A percentile compares a stretch with the other conserved stretches of the same genome.
Evolutionary conservation across 1,284 basidiomycete species (phyloP).

Genomic region (Phellinidium pouzarii): DNA sequence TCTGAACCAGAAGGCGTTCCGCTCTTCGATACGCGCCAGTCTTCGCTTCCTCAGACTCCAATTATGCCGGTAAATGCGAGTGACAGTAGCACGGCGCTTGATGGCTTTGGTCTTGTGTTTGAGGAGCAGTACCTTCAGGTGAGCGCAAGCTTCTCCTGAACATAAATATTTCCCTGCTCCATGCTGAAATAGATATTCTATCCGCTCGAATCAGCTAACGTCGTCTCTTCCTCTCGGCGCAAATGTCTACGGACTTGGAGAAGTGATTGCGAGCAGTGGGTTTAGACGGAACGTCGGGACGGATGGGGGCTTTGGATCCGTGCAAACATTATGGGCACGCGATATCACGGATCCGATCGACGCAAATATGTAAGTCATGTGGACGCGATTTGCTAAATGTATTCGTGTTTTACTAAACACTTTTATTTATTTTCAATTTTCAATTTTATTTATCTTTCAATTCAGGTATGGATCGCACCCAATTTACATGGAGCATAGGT

Average conservation of each 20-base stretch:
- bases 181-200: conserved; percentile 38
- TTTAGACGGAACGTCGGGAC: conserved; percentile 56
- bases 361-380: conserved; percentile 46
- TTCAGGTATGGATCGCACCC: conserved; percentile 65
- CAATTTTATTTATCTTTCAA: conserved; percentile 7
- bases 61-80: conserved; percentile 40
- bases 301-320: conserved; percentile 45
- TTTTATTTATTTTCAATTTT: conserved; percentile 10
- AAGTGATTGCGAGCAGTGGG: conserved; percentile 61
- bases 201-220: conserved; percentile 40
- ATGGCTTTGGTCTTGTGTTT: conserved; percentile 64
- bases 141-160: not conserved
- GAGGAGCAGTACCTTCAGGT: conserved; percentile 66
- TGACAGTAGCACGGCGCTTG: conserved; percentile 45
- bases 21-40: conserved; percentile 67
- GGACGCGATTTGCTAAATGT: conserved; percentile 14
- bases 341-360: conserved; percentile 55
- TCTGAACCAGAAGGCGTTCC: conserved; percentile 49
- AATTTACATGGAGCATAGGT: conserved; percentile 61
- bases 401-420: not conserved
- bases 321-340: conserved; percentile 69
- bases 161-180: conserved; percentile 54
- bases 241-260: conserved; percentile 76
- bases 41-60: conserved; percentile 49
- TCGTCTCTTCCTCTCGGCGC: conserved; percentile 57